A percentile compares a stretch with the other conserved stretches of the same genome.
Evolutionary conservation across 805 yeast genomes (phyloP).

Genomic region (Scheffersomyces lignosus): DNA sequence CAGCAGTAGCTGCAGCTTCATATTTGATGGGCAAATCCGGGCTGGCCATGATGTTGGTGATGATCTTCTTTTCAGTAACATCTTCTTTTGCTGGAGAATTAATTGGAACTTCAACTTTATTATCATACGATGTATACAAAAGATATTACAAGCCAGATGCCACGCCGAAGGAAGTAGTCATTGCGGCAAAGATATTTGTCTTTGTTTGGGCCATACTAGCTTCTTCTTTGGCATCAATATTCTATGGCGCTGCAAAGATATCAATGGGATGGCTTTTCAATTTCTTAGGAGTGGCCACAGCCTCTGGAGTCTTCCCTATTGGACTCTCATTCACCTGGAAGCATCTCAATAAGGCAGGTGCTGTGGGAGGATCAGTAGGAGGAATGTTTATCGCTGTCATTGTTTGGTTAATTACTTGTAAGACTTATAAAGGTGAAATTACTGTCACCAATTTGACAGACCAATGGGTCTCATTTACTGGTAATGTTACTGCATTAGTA

Average conservation of each 20-base stretch:
- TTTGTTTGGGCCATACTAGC: slow-evolving; percentile 20
- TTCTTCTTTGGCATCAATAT: slow-evolving; percentile 20
- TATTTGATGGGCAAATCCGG: slow-evolving; percentile 27
- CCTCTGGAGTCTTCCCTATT: slow-evolving; percentile 27
- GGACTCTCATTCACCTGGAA: slow-evolving; percentile 27
- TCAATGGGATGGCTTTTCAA: slow-evolving; percentile 40
- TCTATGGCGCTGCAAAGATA: slow-evolving; percentile 24
- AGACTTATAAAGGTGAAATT: slow-evolving; percentile 34
- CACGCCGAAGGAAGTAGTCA: slow-evolving; percentile 22
- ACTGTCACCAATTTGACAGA: slow-evolving; percentile 31
- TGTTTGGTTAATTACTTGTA: slow-evolving; percentile 40
- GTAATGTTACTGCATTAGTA: slow-evolving; percentile 36
- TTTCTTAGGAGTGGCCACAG: slow-evolving; percentile 27
- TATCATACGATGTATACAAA: slow-evolving; percentile 26
- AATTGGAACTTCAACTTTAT: slow-evolving; percentile 39
- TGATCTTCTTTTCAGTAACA: slow-evolving; percentile 41
- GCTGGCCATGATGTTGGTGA: slow-evolving; percentile 26
- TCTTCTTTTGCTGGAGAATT: slow-evolving; percentile 43
- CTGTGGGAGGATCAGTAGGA: slow-evolving; percentile 36
- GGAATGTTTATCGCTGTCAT: slow-evolving; percentile 36
- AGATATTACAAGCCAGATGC: slow-evolving; percentile 22
- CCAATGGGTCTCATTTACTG: slow-evolving; percentile 44
- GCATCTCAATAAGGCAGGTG: slow-evolving; percentile 34
- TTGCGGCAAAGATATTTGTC: slow-evolving; percentile 20
- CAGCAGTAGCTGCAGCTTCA: slow-evolving; percentile 18